Conservation (phyloP, 441 rosid genomes). For the Isatis lusitanica region DNA sequence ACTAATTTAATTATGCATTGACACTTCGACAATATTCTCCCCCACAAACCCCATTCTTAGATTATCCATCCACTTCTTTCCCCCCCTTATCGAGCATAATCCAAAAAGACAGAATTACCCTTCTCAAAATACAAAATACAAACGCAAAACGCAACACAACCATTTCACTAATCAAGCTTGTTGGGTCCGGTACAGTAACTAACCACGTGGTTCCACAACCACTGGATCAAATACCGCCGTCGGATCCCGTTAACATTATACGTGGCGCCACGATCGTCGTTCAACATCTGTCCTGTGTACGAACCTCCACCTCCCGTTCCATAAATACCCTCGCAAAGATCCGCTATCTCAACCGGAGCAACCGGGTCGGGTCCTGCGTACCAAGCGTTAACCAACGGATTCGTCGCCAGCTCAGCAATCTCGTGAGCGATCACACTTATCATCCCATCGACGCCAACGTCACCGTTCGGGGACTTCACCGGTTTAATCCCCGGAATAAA, state of each 20-base stretch:
- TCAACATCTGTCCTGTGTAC: slow-evolving; percentile 81
- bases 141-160: background rate
- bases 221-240: slow-evolving; percentile 87
- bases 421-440: slow-evolving; percentile 93
- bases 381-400: slow-evolving; percentile 97
- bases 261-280: slow-evolving; percentile 75
- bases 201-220: slow-evolving; percentile 85
- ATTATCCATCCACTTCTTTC: background rate
- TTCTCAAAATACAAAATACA: slow-evolving; percentile 10
- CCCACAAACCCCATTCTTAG: slow-evolving; percentile 16
- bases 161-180: slow-evolving; percentile 68
- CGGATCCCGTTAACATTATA: slow-evolving; percentile 85
- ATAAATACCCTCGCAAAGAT: slow-evolving; percentile 94
- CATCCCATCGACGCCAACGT: slow-evolving; percentile 91
- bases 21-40: background rate
- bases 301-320: slow-evolving; percentile 99
- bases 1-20: slow-evolving; percentile 27
- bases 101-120: slow-evolving; percentile 6
- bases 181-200: slow-evolving; percentile 95
- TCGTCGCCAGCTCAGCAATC: slow-evolving; percentile 88
- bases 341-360: slow-evolving; percentile 90
- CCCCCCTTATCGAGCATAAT: background rate
- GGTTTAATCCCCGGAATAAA: slow-evolving; percentile 70
- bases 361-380: slow-evolving; percentile 90
- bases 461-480: slow-evolving; percentile 78